Base-by-base conservation (phyloP, 1,139 yeast species). In the Zygosaccharomyces sapae region DNA sequence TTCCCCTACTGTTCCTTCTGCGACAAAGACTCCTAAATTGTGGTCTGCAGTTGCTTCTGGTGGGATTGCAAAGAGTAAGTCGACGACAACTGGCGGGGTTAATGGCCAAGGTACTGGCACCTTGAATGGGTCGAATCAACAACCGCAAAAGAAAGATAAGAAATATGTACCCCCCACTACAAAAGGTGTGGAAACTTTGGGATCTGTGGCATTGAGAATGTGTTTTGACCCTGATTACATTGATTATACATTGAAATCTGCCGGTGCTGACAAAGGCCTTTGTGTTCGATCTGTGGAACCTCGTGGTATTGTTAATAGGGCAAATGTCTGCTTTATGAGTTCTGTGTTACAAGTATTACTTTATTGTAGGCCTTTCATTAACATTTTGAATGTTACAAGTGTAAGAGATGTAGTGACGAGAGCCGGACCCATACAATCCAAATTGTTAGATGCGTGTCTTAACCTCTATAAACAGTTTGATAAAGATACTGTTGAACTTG, bases 311-410 rank as follows among this genome's bases (percentile, higher is more conserved):
- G 77, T 85, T 43, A 92, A 92, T 66, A 81, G 87, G 6, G 96
- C 96, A 12, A 92, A 89, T 61, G 86, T 92, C 47, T 92, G 99
- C 68, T 92, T 88, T 65, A 89, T 92, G 96, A 92, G 94, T 68
- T 83, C 96, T 2, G 81, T 92, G 22, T 70, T 92, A 46, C 99
- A 92, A 66, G 79, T 86, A 27, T 70, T 92, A 52, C 71, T 90
- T 41, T 87, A 83, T 60, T 87, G 96, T 62, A 77, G 76, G 53
- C 95, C 96, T 12, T 86, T 92, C 61, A 78, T 83, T 58, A 76
- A 78, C 51, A 69, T 87, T 33, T 67, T 92, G 49, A 77, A 78
- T 55, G 71, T 79, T n/a, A 76, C 89, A 38, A 79, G 81, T 33
- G 70, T 74, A 18, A 76, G 78, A 59, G 75, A 87, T 1, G 61